Conservation (phyloP, 768 basidiomycete genomes). For the Hydnomerulius pinastri region DNA sequence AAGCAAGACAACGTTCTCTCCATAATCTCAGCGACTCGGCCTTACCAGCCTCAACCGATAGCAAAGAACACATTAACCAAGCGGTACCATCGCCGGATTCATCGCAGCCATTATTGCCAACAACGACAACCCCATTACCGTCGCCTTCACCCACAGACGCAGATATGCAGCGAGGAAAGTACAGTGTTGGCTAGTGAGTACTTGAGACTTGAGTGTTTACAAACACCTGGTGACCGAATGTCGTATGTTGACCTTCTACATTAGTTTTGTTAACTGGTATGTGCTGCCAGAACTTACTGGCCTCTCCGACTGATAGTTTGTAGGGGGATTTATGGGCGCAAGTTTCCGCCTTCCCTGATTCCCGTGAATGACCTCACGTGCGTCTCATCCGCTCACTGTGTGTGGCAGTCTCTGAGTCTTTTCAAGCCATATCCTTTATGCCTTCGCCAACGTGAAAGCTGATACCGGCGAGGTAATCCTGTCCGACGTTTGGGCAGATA, state of each 20-base stretch:
- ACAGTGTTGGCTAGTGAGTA: conserved; percentile 83
- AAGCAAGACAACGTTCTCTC: conserved; percentile 43
- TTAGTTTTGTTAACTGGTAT: conserved; percentile 79
- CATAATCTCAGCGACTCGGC: conserved; percentile 1
- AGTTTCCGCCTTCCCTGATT: conserved; percentile 84
- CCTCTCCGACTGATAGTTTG: conserved; percentile 6
- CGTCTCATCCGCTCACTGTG: conserved; percentile 25
- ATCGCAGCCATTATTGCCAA: conserved; percentile 7
- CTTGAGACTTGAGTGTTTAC: too few relatives aligned
- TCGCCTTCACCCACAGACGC: conserved; percentile 31
- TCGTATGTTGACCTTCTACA: conserved; percentile 8
- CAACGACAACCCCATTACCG: conserved; percentile 6
- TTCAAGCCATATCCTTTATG: conserved; percentile 82
- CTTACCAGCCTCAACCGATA: conserved; percentile 4
- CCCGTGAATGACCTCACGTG: conserved; percentile 87
- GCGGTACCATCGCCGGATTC: conserved; percentile 7
- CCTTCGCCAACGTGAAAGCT: conserved; percentile 85
- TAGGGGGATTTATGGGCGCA: conserved; percentile 95
- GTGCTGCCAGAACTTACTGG: conserved; percentile 8
- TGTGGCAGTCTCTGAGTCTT: conserved; percentile 6
- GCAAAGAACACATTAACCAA: conserved; percentile 18
- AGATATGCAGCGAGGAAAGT: conserved; percentile 57
- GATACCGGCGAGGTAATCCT: conserved; percentile 86
- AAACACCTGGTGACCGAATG: conserved; percentile 1
- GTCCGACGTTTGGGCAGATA: conserved; percentile 93